These are phyloP conservation scores for Ophiostoma ulmi DNA, from an alignment of 2,329 filamentous ascomycete species.

Conservation along the genomic window DNA sequence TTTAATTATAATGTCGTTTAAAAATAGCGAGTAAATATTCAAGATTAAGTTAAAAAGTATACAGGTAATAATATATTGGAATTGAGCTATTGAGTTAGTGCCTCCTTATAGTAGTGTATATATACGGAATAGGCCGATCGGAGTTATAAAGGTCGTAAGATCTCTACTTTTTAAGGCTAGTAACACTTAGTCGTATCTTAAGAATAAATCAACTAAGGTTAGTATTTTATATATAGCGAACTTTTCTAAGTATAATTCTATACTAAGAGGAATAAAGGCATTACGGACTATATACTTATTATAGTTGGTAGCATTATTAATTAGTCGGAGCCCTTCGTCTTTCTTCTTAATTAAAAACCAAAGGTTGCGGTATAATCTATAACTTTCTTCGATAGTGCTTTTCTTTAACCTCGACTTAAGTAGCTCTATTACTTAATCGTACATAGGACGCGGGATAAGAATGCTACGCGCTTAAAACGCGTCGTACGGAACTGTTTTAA, in stretches of 20 bases:
- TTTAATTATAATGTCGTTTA: not conserved
- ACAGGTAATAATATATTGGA: no score
- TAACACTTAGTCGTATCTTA: not conserved
- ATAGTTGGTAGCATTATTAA: not conserved
- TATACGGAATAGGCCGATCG: not conserved
- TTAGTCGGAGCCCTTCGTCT: not conserved
- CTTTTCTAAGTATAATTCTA: not conserved
- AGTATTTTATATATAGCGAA: not conserved
- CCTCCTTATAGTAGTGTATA: not conserved
- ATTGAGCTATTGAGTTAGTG: not conserved
- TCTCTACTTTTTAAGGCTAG: not conserved
- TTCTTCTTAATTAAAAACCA: not conserved
- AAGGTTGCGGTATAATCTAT: not conserved
- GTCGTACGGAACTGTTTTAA: not conserved
- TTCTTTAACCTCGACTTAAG: no score
- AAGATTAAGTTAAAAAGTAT: not conserved
- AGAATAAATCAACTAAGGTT: not conserved
- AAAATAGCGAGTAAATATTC: not conserved
- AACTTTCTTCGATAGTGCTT: not conserved
- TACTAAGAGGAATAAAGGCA: not conserved
- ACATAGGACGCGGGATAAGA: not conserved
- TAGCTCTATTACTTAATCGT: not conserved
- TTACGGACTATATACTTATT: not conserved
- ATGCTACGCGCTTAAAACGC: not conserved
- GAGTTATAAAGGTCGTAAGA: not conserved